phyloP scores from a whole-genome alignment of 108 stramenopile genomes.

The Skeletonema costatum region DNA sequence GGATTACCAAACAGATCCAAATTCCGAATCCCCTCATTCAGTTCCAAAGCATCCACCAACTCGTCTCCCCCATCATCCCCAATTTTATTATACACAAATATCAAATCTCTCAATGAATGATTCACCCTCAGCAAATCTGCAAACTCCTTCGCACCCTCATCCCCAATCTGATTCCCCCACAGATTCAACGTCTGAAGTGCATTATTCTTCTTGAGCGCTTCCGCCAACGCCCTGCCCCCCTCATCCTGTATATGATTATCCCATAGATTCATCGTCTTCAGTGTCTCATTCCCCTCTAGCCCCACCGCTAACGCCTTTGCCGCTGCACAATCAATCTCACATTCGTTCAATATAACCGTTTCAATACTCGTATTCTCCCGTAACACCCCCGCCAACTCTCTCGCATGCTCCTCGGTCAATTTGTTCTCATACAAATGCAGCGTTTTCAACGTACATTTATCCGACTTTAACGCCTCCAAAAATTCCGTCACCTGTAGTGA shows the following conservation, averaged over 20 bases:
- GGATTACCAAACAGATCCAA: constrained; percentile 43
- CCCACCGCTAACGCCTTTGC: no score
- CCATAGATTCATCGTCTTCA: no score
- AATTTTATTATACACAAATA: constrained; percentile 27
- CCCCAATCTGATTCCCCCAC: constrained; percentile 36
- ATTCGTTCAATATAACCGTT: no score
- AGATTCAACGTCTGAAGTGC: constrained; percentile 41
- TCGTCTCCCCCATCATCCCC: constrained; percentile 31
- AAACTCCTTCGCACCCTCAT: background rate
- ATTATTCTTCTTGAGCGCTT: constrained; percentile 24
- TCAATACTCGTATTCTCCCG: background rate
- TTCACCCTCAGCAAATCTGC: background rate
- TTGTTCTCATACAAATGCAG: background rate
- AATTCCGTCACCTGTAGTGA: background rate
- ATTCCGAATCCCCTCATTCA: constrained; percentile 15
- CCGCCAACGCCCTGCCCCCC: constrained; percentile 12
- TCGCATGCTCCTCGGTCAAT: background rate
- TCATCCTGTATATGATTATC: background rate
- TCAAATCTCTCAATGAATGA: background rate
- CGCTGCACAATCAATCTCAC: no score
- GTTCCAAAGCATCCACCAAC: constrained; percentile 30
- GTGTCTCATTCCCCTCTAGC: no score
- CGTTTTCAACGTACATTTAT: background rate
- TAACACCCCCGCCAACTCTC: background rate
- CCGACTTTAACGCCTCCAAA: background rate